Conservation (phyloP, 1,284 basidiomycete species). For the Chiua sp. region DNA sequence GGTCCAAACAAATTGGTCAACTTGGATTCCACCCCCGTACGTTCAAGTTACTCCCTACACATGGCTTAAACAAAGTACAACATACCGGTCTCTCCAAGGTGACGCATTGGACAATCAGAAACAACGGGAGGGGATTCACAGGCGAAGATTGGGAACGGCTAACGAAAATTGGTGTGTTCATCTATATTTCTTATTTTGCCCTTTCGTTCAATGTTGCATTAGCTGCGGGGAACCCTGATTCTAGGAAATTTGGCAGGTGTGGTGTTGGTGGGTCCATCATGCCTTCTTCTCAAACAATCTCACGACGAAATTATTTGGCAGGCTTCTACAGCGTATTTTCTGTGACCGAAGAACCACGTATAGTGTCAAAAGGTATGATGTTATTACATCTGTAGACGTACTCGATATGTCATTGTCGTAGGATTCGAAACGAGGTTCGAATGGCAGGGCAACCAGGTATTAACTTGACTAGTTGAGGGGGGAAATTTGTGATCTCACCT, state of each 20-base stretch:
- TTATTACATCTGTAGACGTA: not conserved
- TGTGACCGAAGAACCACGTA: not conserved
- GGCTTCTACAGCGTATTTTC: slow-evolving; percentile 8
- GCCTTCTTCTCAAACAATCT: not conserved
- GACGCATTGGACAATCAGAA: slow-evolving; percentile 76
- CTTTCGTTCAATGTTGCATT: slow-evolving; percentile 59
- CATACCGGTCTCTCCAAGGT: slow-evolving; percentile 6
- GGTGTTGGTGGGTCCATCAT: slow-evolving; percentile 61
- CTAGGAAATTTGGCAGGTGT: slow-evolving; percentile 85
- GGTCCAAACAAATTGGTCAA: too few relatives aligned
- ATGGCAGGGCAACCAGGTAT: too few relatives aligned
- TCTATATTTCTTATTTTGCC: not conserved
- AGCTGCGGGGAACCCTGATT: slow-evolving; percentile 61
- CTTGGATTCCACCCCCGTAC: slow-evolving; percentile 2
- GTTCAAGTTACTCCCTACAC: too few relatives aligned
- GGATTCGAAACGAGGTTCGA: too few relatives aligned
- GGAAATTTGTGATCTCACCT: too few relatives aligned
- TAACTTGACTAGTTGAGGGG: too few relatives aligned
- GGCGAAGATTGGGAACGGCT: slow-evolving; percentile 86
- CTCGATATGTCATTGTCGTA: too few relatives aligned
- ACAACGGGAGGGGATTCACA: slow-evolving; percentile 82
- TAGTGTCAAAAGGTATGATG: slow-evolving; percentile 3
- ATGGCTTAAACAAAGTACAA: too few relatives aligned
- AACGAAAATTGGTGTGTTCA: slow-evolving; percentile 75
- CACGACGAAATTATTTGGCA: not conserved